These are phyloP conservation scores for Acacia confusa DNA, from an alignment of 306 rosid species.

Conservation along the genomic window DNA sequence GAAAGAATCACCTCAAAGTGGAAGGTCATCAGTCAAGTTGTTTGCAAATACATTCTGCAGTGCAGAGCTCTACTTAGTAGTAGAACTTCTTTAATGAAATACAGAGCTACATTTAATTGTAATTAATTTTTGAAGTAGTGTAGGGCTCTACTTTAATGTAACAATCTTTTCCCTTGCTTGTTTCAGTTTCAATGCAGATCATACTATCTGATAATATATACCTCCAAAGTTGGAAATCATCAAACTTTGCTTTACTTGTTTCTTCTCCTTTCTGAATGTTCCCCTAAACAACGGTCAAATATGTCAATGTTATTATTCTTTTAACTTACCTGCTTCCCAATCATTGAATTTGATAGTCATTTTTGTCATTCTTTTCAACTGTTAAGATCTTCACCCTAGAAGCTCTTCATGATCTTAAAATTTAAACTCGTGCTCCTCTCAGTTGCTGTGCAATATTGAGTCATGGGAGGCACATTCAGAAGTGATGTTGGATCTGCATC, in stretches of 20 bases:
- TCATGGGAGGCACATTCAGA: slow-evolving; percentile 51
- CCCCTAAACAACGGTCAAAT: background rate
- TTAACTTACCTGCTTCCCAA: slow-evolving; percentile 8
- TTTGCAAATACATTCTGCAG: background rate
- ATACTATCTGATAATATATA: background rate
- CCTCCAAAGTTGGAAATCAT: background rate
- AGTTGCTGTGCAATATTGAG: slow-evolving; percentile 59
- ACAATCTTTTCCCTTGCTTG: background rate
- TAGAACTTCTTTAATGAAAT: background rate
- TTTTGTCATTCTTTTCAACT: slow-evolving; percentile 11
- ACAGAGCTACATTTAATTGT: background rate
- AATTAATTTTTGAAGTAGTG: background rate
- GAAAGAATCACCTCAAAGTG: background rate
- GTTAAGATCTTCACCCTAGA: slow-evolving; percentile 7
- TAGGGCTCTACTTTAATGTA: background rate
- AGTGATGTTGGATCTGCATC: slow-evolving; percentile 62
- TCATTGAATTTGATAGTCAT: background rate
- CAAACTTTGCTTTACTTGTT: background rate
- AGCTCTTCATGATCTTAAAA: slow-evolving; percentile 27
- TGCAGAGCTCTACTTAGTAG: background rate
- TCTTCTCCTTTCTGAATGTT: background rate
- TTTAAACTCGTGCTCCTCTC: slow-evolving; percentile 40
- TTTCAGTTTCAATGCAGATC: background rate
- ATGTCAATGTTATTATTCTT: background rate
- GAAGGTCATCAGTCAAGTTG: background rate